A percentile compares a stretch with the other conserved stretches of the same genome.
These are phyloP conservation scores for Rhynchosporium graminicola DNA, from an alignment of 2,329 filamentous ascomycete species.

Conservation along the genomic window DNA sequence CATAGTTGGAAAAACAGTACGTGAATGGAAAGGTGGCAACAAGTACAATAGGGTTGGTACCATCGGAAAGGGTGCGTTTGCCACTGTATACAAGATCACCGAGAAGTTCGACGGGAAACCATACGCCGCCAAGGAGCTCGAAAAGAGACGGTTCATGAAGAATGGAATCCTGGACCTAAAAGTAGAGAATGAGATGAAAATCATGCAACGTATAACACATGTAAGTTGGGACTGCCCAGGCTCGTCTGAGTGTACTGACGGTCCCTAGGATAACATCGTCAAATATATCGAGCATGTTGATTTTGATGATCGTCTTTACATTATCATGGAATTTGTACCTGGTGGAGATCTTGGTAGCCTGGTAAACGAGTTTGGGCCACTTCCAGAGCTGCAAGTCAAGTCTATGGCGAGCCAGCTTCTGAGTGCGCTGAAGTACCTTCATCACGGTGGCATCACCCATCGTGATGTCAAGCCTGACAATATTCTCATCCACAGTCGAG, in stretches of 20 bases:
- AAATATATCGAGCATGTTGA: conserved; percentile 88
- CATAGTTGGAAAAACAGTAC: conserved; percentile 44
- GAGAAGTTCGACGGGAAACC: conserved; percentile 80
- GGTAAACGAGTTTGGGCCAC: conserved; percentile 59
- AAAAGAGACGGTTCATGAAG: conserved; percentile 91
- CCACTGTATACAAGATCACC: conserved; percentile 87
- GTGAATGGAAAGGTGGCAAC: conserved; percentile 79
- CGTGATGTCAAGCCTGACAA: conserved; percentile 99
- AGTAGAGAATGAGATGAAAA: conserved; percentile 94
- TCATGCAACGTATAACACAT: conserved; percentile 85
- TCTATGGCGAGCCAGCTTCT: conserved; percentile 75
- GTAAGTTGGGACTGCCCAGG: conserved; percentile 50
- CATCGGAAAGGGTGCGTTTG: conserved; percentile 93
- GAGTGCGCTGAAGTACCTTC: conserved; percentile 81
- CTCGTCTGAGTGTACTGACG: conserved; percentile 29
- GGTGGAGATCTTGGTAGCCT: conserved; percentile 80
- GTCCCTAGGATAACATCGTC: conserved; percentile 75
- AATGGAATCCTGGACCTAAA: conserved; percentile 87
- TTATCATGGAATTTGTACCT: conserved; percentile 94
- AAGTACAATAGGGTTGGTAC: conserved; percentile 81
- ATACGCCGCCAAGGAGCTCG: conserved; percentile 91
- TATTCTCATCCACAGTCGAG: conserved; percentile 74
- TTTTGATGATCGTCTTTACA: conserved; percentile 78
- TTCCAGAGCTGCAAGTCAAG: conserved; percentile 70
- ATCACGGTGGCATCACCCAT: conserved; percentile 87